phyloP scores from a whole-genome alignment of 148 eudicot species.

The Chenopodium formosanum region DNA sequence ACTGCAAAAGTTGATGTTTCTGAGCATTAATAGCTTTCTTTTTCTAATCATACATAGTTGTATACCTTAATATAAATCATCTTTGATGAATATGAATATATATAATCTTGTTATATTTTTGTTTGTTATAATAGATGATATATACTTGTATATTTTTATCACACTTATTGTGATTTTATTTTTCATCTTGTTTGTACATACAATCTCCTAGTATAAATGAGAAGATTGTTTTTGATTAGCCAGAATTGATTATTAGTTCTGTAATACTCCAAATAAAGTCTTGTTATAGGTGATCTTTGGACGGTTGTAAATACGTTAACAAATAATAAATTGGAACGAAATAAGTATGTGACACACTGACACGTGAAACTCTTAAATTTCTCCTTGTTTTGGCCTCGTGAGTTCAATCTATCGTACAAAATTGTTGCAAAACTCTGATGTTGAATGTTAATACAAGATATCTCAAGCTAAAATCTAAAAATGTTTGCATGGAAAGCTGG shows the following conservation, averaged over 20 bases:
- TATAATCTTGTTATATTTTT: not conserved
- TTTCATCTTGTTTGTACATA: not conserved
- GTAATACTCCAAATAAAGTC: no score
- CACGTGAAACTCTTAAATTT: no score
- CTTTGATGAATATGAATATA: not conserved
- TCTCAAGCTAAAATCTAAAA: no score
- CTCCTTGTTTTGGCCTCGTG: no score
- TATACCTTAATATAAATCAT: constrained; percentile 5
- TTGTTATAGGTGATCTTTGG: not conserved
- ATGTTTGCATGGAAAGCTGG: no score
- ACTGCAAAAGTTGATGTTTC: constrained; percentile 39
- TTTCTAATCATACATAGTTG: not conserved
- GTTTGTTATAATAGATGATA: not conserved
- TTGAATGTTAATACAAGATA: not conserved
- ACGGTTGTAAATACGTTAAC: no score
- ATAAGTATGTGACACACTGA: no score
- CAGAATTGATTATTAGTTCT: not conserved
- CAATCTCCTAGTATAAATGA: not conserved
- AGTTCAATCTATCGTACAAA: no score
- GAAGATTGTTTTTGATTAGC: not conserved
- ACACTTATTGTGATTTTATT: not conserved
- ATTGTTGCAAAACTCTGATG: no score
- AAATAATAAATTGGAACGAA: not conserved
- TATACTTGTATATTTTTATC: no score
- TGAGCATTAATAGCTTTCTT: not conserved